Conservation (phyloP, 805 yeast species). For the Candida bentonensis region DNA sequence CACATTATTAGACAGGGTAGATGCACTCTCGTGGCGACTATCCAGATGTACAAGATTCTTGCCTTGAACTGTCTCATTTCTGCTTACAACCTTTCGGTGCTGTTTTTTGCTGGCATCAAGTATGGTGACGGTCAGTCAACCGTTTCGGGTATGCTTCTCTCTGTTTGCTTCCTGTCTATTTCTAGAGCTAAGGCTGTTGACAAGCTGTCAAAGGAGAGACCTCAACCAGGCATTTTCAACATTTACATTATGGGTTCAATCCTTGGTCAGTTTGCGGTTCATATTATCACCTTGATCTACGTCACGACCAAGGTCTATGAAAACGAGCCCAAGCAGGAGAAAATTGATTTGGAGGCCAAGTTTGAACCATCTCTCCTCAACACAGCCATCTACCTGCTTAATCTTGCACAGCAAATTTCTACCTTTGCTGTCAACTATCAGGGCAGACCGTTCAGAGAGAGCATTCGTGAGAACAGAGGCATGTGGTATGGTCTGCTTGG, state of each 20-base stretch:
- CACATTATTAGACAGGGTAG: conserved; percentile 95
- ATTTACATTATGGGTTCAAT: conserved; percentile 95
- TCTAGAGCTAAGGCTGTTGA: conserved; percentile 88
- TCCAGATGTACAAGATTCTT: conserved; percentile 96
- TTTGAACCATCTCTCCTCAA: conserved; percentile 84
- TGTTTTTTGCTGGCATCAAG: conserved; percentile 93
- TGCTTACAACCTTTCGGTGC: conserved; percentile 87
- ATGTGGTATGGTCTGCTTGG: conserved; percentile 93
- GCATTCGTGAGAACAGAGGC: conserved; percentile 79
- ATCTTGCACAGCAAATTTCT: conserved; percentile 90
- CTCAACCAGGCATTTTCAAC: conserved; percentile 95
- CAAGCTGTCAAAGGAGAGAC: conserved; percentile 82
- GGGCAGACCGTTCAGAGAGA: conserved; percentile 92
- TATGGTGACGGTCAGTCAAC: conserved; percentile 98
- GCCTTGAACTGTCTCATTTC: conserved; percentile 94
- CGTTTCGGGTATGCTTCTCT: conserved; percentile 78
- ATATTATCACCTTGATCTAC: conserved; percentile 67
- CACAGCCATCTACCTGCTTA: conserved; percentile 90
- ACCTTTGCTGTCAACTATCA: conserved; percentile 96
- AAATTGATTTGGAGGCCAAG: conserved; percentile 75
- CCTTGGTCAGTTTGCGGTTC: conserved; percentile 90
- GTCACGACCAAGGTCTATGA: conserved; percentile 72
- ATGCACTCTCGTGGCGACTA: conserved; percentile 91
- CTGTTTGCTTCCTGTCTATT: conserved; percentile 89
- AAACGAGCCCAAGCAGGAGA: conserved; percentile 86